Percentiles rank a stretch among this genome's conserved stretches.
These are phyloP conservation scores for Wakefieldia striispora DNA, from an alignment of 768 basidiomycete genomes.

Conservation along the genomic window DNA sequence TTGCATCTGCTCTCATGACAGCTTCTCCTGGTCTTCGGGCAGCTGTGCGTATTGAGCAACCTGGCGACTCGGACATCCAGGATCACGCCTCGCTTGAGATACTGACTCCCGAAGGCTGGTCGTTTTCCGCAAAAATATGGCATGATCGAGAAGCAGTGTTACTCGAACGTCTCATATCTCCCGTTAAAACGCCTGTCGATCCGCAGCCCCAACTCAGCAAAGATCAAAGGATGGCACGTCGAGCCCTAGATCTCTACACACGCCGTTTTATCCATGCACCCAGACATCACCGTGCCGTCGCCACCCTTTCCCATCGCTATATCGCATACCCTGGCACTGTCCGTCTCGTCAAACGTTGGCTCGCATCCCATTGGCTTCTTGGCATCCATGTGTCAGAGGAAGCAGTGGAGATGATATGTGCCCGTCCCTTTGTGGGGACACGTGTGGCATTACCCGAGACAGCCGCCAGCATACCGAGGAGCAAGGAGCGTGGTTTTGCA, in stretches of 20 bases:
- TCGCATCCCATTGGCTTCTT: conserved; percentile 87
- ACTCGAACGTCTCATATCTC: conserved; percentile 62
- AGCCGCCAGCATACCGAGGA: conserved; percentile 55
- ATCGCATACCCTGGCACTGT: conserved; percentile 81
- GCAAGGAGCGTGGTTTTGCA: conserved; percentile 80
- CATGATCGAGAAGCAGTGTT: conserved; percentile 83
- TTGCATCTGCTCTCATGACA: conserved; percentile 64
- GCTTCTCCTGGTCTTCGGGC: conserved; percentile 51
- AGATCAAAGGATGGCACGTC: conserved; percentile 54
- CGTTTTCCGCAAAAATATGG: conserved; percentile 81
- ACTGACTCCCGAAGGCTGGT: conserved; percentile 78
- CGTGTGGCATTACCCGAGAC: conserved; percentile 32
- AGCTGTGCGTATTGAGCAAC: conserved; percentile 55
- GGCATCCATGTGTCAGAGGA: conserved; percentile 71
- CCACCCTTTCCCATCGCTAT: conserved; percentile 75
- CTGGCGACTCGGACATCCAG: conserved; percentile 51
- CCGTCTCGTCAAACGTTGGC: conserved; percentile 89
- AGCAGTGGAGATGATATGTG: conserved; percentile 82
- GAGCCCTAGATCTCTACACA: conserved; percentile 57
- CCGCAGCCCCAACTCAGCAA: conserved; percentile 17
- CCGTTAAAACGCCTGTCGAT: conserved; percentile 31
- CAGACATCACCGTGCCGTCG: conserved; percentile 80
- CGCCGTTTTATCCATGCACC: conserved; percentile 80
- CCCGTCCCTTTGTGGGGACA: conserved; percentile 67
- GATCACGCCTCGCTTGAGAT: conserved; percentile 78